Evolutionary conservation across 2,329 filamentous ascomycete genomes (phyloP), one percentile per base, ranked within the genome.

Genomic region (Saccharata proteae): DNA sequence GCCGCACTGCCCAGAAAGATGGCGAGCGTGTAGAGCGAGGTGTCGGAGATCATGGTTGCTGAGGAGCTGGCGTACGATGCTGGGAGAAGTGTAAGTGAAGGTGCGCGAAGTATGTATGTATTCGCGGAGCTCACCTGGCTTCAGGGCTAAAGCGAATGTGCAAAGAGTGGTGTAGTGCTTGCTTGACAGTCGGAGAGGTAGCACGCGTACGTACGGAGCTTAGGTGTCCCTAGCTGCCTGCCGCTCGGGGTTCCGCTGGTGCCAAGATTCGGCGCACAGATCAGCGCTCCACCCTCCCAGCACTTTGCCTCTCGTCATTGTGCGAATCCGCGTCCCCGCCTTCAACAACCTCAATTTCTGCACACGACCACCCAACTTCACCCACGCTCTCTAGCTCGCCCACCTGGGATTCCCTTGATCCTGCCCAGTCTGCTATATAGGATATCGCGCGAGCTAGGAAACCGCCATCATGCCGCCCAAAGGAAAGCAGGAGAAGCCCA

Each of bases 21-120:
- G 57, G 90, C 86, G 17, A 98, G 74, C 40, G 72, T 72, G 69
- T 96, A 94, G 48, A 98, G 77, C 43, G 90, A 77, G 56, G 71
- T 65, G 74, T 98, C 90, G 55, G 86, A 80, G 55, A 98, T 96
- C 90, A 98, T 98, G 29, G 48, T 81, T n/a, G n/a, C n/a, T n/a
- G n/a, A n/a, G n/a, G n/a, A n/a, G n/a, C n/a, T n/a, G 65, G 49
- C 36, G n/a, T 29, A 23, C 19, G 32, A 39, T 36, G 40, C 21
- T 42, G 33, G 32, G 37, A 46, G 38, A 28, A 39, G 17, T 32
- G 30, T 31, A 30, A 31, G 35, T 27, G 26, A 36, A 22, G 26
- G 34, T 34, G 9, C 27, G 21, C 34, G 32, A 40, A 38, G 31
- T 43, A n/a, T n/a, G n/a, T n/a, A n/a, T n/a, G n/a, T n/a, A n/a